phyloP scores from a whole-genome alignment of 768 basidiomycete genomes.

The Tylopilus intermedius region DNA sequence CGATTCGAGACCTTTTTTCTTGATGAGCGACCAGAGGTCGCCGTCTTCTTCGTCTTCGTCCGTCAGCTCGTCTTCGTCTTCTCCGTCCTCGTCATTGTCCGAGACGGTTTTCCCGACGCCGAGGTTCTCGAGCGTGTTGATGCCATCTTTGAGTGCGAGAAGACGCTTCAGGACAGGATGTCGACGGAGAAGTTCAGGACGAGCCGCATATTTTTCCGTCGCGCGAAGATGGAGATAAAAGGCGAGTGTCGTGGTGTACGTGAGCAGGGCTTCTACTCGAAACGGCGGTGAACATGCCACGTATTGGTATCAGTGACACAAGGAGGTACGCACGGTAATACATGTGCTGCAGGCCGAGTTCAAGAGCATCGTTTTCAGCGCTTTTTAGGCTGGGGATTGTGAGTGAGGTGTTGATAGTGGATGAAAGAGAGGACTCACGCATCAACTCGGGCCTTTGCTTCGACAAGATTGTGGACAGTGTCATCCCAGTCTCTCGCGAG shows the following conservation, averaged over 20 bases:
- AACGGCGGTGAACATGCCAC: background rate
- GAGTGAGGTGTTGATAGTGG: background rate
- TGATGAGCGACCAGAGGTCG: slow-evolving; percentile 40
- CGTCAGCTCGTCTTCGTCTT: slow-evolving; percentile 29
- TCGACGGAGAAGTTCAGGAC: slow-evolving; percentile 56
- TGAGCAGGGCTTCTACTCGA: slow-evolving; percentile 73
- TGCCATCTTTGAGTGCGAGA: slow-evolving; percentile 74
- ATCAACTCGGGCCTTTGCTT: slow-evolving; percentile 48
- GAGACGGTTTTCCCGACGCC: slow-evolving; percentile 58
- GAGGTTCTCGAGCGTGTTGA: slow-evolving; percentile 80
- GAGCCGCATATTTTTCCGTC: slow-evolving; percentile 55
- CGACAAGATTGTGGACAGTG: slow-evolving; percentile 49
- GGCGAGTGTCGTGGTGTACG: slow-evolving; percentile 85
- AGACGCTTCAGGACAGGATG: slow-evolving; percentile 76
- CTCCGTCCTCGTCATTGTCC: slow-evolving; percentile 39
- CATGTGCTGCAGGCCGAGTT: slow-evolving; percentile 70
- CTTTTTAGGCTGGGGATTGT: slow-evolving; percentile 41
- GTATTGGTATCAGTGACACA: background rate
- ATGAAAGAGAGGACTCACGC: slow-evolving; percentile 39
- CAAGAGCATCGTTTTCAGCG: slow-evolving; percentile 47
- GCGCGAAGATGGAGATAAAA: slow-evolving; percentile 90
- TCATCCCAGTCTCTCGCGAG: slow-evolving; percentile 83
- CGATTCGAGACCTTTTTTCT: slow-evolving; percentile 34
- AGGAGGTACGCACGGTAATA: slow-evolving; percentile 74
- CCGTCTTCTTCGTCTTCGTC: slow-evolving; percentile 39